Percentiles rank a stretch among this genome's conserved stretches.
These are phyloP conservation scores for Pulveroboletus sp. DNA, from an alignment of 768 basidiomycete genomes.

Conservation along the genomic window DNA sequence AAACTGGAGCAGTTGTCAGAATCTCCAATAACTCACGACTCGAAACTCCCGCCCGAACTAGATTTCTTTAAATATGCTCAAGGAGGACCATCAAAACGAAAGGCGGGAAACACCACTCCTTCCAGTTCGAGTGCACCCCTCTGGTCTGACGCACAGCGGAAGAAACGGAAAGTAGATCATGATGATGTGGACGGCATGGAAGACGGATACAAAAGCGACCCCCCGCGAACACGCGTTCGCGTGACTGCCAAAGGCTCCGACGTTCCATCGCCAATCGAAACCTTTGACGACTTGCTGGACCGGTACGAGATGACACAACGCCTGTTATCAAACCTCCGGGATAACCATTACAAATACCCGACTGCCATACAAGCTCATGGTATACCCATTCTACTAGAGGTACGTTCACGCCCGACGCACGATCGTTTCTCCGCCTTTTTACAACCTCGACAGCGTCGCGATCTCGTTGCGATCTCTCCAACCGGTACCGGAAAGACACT, in stretches of 20 bases:
- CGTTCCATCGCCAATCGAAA: conserved; percentile 54
- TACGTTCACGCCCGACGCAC: conserved; percentile 28
- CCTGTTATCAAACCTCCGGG: conserved; percentile 59
- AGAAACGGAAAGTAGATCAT: conserved; percentile 30
- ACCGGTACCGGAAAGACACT: conserved; percentile 98
- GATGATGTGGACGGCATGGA: conserved; percentile 22
- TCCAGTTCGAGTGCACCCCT: conserved; percentile 11
- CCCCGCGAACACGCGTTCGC: conserved; percentile 47
- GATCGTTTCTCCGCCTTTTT: neutral
- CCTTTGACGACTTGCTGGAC: conserved; percentile 56
- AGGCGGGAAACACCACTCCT: conserved; percentile 26
- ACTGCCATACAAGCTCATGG: conserved; percentile 81
- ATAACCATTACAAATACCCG: conserved; percentile 59
- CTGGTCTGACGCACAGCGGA: conserved; percentile 15
- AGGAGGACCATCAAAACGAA: conserved; percentile 51
- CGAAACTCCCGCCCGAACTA: conserved; percentile 67
- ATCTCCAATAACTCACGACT: conserved; percentile 27
- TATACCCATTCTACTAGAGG: conserved; percentile 77
- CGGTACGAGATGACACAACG: conserved; percentile 57
- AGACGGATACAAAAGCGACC: conserved; percentile 19
- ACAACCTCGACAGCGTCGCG: conserved; percentile 52
- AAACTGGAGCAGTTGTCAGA: conserved; percentile 23
- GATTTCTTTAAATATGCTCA: conserved; percentile 92
- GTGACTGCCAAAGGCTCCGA: conserved; percentile 71
- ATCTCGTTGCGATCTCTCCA: conserved; percentile 91